Percentiles rank a stretch among this genome's conserved stretches.
phyloP scores from a whole-genome alignment of 108 stramenopile genomes.

The Asterionellopsis glacialis region DNA sequence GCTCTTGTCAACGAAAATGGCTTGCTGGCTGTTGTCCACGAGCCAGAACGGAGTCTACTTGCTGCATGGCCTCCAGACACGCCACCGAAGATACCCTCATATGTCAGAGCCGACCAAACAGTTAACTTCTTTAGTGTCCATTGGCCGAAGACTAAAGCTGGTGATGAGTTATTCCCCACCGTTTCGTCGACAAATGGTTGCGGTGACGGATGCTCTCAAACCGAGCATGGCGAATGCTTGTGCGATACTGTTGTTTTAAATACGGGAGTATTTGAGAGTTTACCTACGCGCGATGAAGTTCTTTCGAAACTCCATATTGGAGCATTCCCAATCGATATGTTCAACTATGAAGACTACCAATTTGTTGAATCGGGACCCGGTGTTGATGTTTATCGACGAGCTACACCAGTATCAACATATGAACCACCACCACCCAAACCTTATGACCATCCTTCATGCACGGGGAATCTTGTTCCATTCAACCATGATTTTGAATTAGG shows the following conservation, averaged over 20 bases:
- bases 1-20: slow-evolving; percentile 56
- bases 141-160: neutral
- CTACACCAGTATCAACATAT: neutral
- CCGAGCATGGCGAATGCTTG: slow-evolving; percentile 23
- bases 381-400: slow-evolving; percentile 18
- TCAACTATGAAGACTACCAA: slow-evolving; percentile 2
- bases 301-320: slow-evolving; percentile 36
- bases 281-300: slow-evolving; percentile 35
- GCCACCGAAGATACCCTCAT: too few species aligned
- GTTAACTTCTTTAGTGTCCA: slow-evolving; percentile 10
- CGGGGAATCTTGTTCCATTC: too few species aligned
- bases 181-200: neutral
- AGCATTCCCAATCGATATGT: slow-evolving; percentile 22
- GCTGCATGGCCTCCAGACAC: too few species aligned
- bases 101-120: neutral
- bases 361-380: slow-evolving; percentile 14
- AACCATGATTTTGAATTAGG: too few species aligned
- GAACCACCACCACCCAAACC: too few species aligned
- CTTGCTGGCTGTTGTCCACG: slow-evolving; percentile 50
- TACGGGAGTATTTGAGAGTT: slow-evolving; percentile 22
- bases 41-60: slow-evolving; percentile 5
- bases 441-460: too few species aligned
- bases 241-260: slow-evolving; percentile 38
- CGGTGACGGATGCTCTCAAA: neutral
- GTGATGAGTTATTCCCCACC: neutral